Conservation (phyloP, 2,329 filamentous ascomycete genomes). For the Paecilomyces sp. region DNA sequence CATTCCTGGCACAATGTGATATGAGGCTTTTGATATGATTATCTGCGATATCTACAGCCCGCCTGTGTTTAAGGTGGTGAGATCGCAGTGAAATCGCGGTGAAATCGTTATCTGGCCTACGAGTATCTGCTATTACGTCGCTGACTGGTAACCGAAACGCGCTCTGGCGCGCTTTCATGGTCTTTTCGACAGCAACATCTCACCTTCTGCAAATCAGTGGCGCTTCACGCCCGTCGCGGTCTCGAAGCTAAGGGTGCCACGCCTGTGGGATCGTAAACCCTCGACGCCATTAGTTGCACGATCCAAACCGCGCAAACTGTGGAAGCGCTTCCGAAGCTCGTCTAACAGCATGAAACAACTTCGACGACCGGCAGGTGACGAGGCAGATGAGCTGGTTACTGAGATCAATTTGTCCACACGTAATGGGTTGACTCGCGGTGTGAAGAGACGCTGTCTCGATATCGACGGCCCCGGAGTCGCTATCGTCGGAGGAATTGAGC, state of each 20-base stretch:
- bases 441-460: conserved; percentile 28
- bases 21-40: background rate
- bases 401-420: conserved; percentile 27
- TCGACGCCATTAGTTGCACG: conserved; percentile 33
- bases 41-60: background rate
- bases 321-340: conserved; percentile 36
- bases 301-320: conserved; percentile 37
- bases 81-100: background rate
- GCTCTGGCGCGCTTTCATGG: background rate
- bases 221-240: conserved; percentile 35
- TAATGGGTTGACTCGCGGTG: conserved; percentile 21
- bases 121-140: background rate
- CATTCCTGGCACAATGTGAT: background rate
- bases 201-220: conserved; percentile 21
- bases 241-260: conserved; percentile 24
- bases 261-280: conserved; percentile 39
- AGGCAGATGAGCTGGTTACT: conserved; percentile 17
- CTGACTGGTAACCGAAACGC: background rate
- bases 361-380: conserved; percentile 8
- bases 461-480: conserved; percentile 5
- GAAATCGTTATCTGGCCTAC: background rate
- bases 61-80: background rate
- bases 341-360: conserved; percentile 25
- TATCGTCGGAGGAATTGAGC: conserved; percentile 8
- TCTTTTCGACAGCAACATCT: conserved; percentile 1